A percentile compares a stretch with the other conserved stretches of the same genome.
These are phyloP conservation scores for Psilocybe cubensis DNA, from an alignment of 768 basidiomycete species.

Conservation along the genomic window DNA sequence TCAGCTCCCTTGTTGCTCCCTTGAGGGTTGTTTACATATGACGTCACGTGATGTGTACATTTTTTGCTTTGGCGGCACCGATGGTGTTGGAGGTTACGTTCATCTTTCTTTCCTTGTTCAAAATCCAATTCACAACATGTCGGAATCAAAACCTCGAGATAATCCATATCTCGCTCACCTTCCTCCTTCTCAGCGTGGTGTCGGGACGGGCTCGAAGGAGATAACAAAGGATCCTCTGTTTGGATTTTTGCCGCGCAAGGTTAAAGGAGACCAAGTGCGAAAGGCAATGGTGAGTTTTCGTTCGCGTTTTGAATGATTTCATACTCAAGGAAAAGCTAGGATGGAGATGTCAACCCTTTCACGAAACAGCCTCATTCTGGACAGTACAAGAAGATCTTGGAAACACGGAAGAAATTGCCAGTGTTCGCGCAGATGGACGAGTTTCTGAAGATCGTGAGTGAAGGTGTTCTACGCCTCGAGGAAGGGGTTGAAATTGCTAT, in stretches of 20 bases:
- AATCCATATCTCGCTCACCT: conserved; percentile 62
- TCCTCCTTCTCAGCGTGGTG: conserved; percentile 41
- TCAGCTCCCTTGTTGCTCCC: too few relatives aligned
- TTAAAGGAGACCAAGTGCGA: conserved; percentile 66
- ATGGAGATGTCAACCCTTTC: conserved; percentile 78
- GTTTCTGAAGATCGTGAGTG: conserved; percentile 85
- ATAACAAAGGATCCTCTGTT: conserved; percentile 60
- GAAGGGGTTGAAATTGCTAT: conserved; percentile 49
- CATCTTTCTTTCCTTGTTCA: background rate
- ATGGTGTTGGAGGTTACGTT: background rate
- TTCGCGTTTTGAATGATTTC: background rate
- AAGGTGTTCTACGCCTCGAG: conserved; percentile 29
- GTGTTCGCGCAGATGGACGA: conserved; percentile 93
- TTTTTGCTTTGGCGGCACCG: conserved; percentile 3
- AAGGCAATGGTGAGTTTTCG: conserved; percentile 63
- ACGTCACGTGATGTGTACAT: conserved; percentile 2
- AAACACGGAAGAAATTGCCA: conserved; percentile 84
- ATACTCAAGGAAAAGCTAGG: conserved; percentile 9
- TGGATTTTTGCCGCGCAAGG: conserved; percentile 74
- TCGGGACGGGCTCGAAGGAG: conserved; percentile 17
- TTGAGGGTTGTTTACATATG: too few relatives aligned
- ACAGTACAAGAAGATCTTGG: conserved; percentile 87
- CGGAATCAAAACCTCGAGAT: conserved; percentile 26
- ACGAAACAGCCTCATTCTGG: conserved; percentile 76
- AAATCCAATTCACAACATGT: background rate